Evolutionary conservation across 2,329 filamentous ascomycete genomes (phyloP).

Genomic region (Tothia fuscella): DNA sequence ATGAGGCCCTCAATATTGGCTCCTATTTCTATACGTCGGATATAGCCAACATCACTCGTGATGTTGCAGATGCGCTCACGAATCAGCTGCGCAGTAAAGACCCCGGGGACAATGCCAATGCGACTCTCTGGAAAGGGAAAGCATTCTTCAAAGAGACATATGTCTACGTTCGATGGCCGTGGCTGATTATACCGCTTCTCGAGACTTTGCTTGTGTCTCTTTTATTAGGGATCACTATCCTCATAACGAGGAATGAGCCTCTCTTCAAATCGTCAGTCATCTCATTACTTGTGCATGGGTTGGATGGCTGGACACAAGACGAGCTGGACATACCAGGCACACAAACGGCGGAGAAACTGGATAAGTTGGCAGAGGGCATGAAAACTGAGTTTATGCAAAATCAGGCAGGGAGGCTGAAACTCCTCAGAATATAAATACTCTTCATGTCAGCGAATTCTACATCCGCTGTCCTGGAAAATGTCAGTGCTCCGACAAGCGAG

Average conservation of each 20-base stretch:
- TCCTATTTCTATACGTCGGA: background rate
- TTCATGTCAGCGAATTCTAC: too few relatives aligned
- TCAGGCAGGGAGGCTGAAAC: background rate
- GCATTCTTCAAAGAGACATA: background rate
- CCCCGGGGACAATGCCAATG: background rate
- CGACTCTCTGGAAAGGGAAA: background rate
- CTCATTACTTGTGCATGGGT: background rate
- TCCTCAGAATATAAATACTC: background rate
- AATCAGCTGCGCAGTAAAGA: background rate
- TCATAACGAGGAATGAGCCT: background rate
- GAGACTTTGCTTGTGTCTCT: background rate
- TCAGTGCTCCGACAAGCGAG: too few relatives aligned
- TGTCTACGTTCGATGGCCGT: slow-evolving; percentile 3
- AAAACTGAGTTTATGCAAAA: background rate
- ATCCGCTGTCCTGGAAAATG: too few relatives aligned
- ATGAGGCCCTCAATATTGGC: background rate
- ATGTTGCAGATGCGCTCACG: background rate
- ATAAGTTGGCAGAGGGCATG: background rate
- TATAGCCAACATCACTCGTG: background rate
- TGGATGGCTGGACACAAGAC: background rate
- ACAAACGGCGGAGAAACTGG: background rate
- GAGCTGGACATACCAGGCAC: background rate
- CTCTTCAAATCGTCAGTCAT: background rate
- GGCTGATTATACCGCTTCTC: slow-evolving; percentile 1
- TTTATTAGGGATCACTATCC: background rate